Conservation (phyloP, 768 basidiomycete species). For the Steccherinum ochraceum region DNA sequence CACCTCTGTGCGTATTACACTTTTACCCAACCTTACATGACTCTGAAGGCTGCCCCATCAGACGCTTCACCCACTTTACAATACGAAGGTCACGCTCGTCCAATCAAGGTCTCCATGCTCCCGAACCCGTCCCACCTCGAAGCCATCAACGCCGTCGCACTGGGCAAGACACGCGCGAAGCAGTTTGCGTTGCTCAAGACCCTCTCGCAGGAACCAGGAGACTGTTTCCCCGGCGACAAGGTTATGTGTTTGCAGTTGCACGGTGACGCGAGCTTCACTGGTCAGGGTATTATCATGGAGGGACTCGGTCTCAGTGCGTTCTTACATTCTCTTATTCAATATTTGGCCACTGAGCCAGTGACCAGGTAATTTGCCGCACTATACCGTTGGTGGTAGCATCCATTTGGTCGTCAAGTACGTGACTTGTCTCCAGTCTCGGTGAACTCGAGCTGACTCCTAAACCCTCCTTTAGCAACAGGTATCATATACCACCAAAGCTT, state of each 20-base stretch:
- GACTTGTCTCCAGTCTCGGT: too few relatives aligned
- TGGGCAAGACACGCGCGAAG: constrained; percentile 88
- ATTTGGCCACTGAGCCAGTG: neutral
- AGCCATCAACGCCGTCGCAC: constrained; percentile 81
- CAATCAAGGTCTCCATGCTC: constrained; percentile 68
- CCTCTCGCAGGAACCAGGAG: constrained; percentile 32
- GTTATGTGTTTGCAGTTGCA: constrained; percentile 90
- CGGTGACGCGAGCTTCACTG: constrained; percentile 88
- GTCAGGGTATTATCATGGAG: constrained; percentile 90
- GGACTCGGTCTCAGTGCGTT: constrained; percentile 70
- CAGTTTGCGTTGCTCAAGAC: constrained; percentile 76
- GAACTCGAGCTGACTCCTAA: neutral
- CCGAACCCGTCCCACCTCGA: constrained; percentile 83
- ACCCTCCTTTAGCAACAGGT: constrained; percentile 51
- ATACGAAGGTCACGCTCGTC: constrained; percentile 43
- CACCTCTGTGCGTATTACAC: constrained; percentile 59
- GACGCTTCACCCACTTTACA: constrained; percentile 59
- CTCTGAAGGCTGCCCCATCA: constrained; percentile 15
- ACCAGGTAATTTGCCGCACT: constrained; percentile 82
- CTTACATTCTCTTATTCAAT: neutral
- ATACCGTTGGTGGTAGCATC: constrained; percentile 83
- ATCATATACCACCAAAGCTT: constrained; percentile 8
- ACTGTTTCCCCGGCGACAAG: constrained; percentile 48
- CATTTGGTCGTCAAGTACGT: constrained; percentile 89
- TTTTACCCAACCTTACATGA: neutral